phyloP scores from a whole-genome alignment of 805 yeast genomes.

The Saitoella complicata region DNA sequence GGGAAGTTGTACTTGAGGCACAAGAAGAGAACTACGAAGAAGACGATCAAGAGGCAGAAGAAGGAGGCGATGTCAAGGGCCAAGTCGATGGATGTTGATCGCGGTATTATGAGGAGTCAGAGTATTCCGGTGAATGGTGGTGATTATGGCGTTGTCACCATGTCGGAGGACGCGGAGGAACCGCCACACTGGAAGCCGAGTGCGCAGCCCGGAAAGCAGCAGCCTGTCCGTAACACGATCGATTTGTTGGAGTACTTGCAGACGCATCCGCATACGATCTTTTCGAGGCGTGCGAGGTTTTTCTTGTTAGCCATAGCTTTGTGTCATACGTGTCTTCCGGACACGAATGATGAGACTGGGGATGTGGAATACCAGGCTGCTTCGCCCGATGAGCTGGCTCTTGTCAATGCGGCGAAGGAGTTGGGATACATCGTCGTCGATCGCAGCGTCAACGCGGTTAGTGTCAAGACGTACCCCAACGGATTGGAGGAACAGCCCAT shows the following conservation, averaged over 20 bases:
- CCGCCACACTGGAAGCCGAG: no score
- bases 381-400: slow-evolving; percentile 91
- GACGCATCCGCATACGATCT: slow-evolving; percentile 48
- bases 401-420: slow-evolving; percentile 88
- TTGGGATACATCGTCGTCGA: slow-evolving; percentile 77
- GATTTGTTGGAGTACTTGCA: slow-evolving; percentile 59
- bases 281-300: slow-evolving; percentile 57
- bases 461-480: slow-evolving; percentile 63
- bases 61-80: no score
- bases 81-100: no score
- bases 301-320: slow-evolving; percentile 69
- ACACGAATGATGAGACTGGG: slow-evolving; percentile 19
- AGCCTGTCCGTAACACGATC: slow-evolving; percentile 31
- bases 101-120: no score
- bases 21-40: no score
- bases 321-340: slow-evolving; percentile 83
- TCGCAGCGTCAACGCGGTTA: slow-evolving; percentile 41
- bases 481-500: slow-evolving; percentile 56
- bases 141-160: no score
- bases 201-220: no score
- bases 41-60: no score
- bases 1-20: no score
- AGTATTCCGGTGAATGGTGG: no score
- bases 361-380: slow-evolving; percentile 72
- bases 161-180: no score